A percentile compares a stretch with the other conserved stretches of the same genome.
Conservation (phyloP, 768 basidiomycete genomes). For the Trametes cingulata region DNA sequence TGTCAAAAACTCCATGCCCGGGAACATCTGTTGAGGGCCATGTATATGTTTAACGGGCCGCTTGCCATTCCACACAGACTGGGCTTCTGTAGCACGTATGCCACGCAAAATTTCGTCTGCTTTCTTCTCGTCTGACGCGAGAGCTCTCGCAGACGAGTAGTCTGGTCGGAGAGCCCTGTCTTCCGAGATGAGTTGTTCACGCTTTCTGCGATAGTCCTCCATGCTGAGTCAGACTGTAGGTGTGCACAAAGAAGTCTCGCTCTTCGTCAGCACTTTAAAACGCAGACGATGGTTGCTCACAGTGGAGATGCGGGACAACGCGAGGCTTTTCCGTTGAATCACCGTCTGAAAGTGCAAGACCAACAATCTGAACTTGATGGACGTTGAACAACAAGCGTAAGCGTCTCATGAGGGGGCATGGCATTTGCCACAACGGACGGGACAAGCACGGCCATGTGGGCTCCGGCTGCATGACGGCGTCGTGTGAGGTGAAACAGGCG, state of each 20-base stretch:
- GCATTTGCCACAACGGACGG: too few relatives aligned
- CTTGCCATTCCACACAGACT: conserved; percentile 59
- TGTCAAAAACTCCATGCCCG: conserved; percentile 79
- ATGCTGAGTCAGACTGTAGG: conserved; percentile 11
- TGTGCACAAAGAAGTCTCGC: too few relatives aligned
- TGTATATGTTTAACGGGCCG: conserved; percentile 29
- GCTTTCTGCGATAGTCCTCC: conserved; percentile 26
- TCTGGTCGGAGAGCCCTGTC: conserved; percentile 33
- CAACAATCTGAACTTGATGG: too few relatives aligned
- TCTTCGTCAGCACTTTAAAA: too few relatives aligned
- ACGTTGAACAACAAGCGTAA: not conserved
- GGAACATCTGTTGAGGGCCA: conserved; percentile 61
- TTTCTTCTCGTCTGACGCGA: conserved; percentile 38
- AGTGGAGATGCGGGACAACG: too few relatives aligned
- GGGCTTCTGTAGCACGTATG: conserved; percentile 56
- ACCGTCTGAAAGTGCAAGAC: too few relatives aligned
- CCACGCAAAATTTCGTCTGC: conserved; percentile 60
- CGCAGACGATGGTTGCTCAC: too few relatives aligned
- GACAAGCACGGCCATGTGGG: too few relatives aligned
- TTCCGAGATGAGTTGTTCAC: conserved; percentile 29
- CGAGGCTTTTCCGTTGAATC: too few relatives aligned
- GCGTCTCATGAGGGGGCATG: too few relatives aligned
- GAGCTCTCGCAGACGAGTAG: not conserved
- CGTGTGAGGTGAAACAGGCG: not conserved
- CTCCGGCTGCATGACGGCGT: too few relatives aligned